Percentiles rank a stretch among this genome's conserved stretches.
phyloP scores from a whole-genome alignment of 805 yeast species.

The Wickerhamiella dianesei region DNA sequence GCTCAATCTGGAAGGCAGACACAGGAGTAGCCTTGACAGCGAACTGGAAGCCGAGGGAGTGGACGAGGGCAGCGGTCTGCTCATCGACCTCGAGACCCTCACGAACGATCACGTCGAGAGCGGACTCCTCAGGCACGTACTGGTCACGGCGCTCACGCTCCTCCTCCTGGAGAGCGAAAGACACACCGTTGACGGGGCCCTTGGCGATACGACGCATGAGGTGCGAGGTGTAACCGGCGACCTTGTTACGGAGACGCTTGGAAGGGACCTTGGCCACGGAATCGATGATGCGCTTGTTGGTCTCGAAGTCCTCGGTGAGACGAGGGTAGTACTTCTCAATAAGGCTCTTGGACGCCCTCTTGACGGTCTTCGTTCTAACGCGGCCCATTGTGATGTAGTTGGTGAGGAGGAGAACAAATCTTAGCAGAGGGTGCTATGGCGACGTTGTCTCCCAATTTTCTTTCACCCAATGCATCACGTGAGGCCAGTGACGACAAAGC shows the following conservation, averaged over 20 bases:
- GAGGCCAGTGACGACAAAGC: background rate
- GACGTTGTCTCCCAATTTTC: background rate
- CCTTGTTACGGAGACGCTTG: constrained; percentile 99
- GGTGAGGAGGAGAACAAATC: background rate
- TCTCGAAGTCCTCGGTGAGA: constrained; percentile 97
- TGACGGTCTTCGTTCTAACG: constrained; percentile 99
- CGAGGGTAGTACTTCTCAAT: constrained; percentile 99
- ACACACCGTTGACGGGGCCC: constrained; percentile 99
- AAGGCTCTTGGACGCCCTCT: constrained; percentile 99
- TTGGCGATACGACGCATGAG: constrained; percentile 99
- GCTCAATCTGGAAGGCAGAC: constrained; percentile 18
- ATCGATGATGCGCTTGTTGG: constrained; percentile 98
- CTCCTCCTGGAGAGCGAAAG: constrained; percentile 99
- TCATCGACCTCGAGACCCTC: constrained; percentile 93
- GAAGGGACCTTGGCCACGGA: constrained; percentile 98
- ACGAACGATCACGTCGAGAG: constrained; percentile 93
- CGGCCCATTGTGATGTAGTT: constrained; percentile 53
- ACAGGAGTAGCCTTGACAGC: constrained; percentile 42
- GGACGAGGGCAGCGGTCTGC: constrained; percentile 91
- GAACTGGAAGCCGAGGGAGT: constrained; percentile 57
- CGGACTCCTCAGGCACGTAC: constrained; percentile 99
- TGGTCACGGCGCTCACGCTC: constrained; percentile 99
- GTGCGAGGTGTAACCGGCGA: constrained; percentile 99
- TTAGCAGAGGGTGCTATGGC: background rate
- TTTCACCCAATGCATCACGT: background rate